Evolutionary conservation across 73 alveolate species (phyloP), one percentile per base, ranked within the genome.

Genomic region (Paraurostyla sp.): DNA sequence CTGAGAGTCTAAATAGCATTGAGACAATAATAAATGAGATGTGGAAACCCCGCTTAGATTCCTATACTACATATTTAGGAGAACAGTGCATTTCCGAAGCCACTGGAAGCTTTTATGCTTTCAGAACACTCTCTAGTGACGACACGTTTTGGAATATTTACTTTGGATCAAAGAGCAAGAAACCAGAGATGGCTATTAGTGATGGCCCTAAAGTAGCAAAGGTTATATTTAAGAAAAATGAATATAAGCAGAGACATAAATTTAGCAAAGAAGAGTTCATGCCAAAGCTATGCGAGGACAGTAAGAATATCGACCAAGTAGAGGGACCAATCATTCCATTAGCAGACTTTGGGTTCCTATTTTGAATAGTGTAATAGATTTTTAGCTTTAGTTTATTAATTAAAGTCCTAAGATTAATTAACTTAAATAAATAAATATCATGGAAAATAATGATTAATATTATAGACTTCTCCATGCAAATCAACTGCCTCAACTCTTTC

Each of bases 301-400:
- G 50, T 6, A 65, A 32, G 7, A 38, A 65, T 65, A 35, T 65
- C 9, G 35, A 38, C 25, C 35, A 56, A 65, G 36, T 36, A 15
- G 56, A 65, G 46, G 82, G 82, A 0, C 82, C 82, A 35, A 65
- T 65, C 25, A 65, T 65, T 16, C 82, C 82, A 15, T 65, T 65
- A 22, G 82, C 82, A 36, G 82, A 65, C 25, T 65, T 65, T 65
- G 42, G 60, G 13, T 65, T 65, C 41, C 41, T 65, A 65, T 38
- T 65, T 56, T 65, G 82, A 65, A 6, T 27, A 27, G 22, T 59
- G 32, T 13, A 4, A 27, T 59, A 59, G n/a, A n/a, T n/a, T 4
- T 13, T 52, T 52, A 52, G 23, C 23, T 54, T 54, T 54, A 54
- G 23, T 54, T 27, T 9, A 35, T 54, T 54, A 54, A 54, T 9